Evolutionary conservation across 1,284 basidiomycete species (phyloP).

Genomic region (Chondrostereum purpureum): DNA sequence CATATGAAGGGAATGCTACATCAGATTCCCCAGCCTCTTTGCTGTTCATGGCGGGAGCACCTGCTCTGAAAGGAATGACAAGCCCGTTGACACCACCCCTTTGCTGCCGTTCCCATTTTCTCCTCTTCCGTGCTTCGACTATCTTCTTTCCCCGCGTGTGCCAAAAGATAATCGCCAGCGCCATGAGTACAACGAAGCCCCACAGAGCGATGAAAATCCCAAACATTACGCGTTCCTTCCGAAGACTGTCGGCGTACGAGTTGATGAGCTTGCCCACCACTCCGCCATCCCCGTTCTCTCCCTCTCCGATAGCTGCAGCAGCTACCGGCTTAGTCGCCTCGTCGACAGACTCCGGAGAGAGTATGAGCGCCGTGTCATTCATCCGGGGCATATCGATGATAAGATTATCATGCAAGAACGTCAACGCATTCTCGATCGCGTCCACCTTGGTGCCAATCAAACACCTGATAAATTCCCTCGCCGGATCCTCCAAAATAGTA

Average conservation of each 20-base stretch:
- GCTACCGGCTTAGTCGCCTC: slow-evolving; percentile 78
- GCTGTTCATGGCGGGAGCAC: slow-evolving; percentile 14
- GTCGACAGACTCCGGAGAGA: slow-evolving; percentile 64
- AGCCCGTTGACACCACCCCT: slow-evolving; percentile 38
- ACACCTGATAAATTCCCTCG: slow-evolving; percentile 86
- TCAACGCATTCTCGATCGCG: slow-evolving; percentile 81
- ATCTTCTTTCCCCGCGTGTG: slow-evolving; percentile 48
- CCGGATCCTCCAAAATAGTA: slow-evolving; percentile 74
- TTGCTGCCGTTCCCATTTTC: slow-evolving; percentile 48
- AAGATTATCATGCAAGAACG: slow-evolving; percentile 88
- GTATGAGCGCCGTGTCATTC: slow-evolving; percentile 66
- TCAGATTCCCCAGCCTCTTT: slow-evolving; percentile 19
- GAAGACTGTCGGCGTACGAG: slow-evolving; percentile 65
- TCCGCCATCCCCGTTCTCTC: slow-evolving; percentile 52
- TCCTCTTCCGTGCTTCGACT: slow-evolving; percentile 40
- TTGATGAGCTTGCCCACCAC: slow-evolving; percentile 70
- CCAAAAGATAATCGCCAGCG: slow-evolving; percentile 57
- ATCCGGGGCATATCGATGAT: slow-evolving; percentile 72
- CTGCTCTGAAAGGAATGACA: slow-evolving; percentile 35
- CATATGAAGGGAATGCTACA: slow-evolving; percentile 37
- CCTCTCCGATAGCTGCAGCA: slow-evolving; percentile 69
- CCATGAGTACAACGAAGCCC: slow-evolving; percentile 72
- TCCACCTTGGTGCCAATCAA: slow-evolving; percentile 86
- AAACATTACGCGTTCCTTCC: slow-evolving; percentile 82
- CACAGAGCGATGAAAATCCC: slow-evolving; percentile 83